phyloP scores from a whole-genome alignment of 805 yeast genomes.

The Starmera caribaea region DNA sequence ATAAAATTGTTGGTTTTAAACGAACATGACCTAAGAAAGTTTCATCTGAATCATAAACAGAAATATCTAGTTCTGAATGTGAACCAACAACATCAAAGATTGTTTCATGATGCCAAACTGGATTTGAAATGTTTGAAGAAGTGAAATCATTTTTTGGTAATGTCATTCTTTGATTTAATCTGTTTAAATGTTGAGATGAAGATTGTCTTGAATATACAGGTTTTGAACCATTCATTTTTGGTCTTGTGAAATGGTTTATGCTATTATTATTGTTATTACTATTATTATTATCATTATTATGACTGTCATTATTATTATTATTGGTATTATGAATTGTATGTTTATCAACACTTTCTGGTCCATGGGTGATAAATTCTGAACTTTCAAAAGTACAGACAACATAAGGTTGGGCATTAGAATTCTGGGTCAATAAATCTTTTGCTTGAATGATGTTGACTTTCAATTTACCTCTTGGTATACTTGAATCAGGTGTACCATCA shows the following conservation, averaged over 20 bases:
- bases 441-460: constrained; percentile 79
- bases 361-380: constrained; percentile 80
- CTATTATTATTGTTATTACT: constrained; percentile 4
- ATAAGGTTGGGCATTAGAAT: constrained; percentile 61
- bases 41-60: constrained; percentile 89
- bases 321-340: constrained; percentile 24
- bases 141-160: constrained; percentile 5
- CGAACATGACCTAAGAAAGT: constrained; percentile 80
- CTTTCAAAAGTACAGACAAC: constrained; percentile 90
- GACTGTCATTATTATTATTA: constrained; percentile 1
- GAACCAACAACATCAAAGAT: constrained; percentile 85
- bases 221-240: constrained; percentile 17
- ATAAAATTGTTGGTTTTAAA: constrained; percentile 47
- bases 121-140: constrained; percentile 40
- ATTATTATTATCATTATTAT: not conserved
- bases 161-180: constrained; percentile 12
- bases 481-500: constrained; percentile 17
- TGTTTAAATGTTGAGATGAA: constrained; percentile 30
- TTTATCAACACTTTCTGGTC: constrained; percentile 40
- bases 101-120: constrained; percentile 89
- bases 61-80: constrained; percentile 74
- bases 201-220: constrained; percentile 36
- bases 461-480: constrained; percentile 70
- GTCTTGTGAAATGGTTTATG: constrained; percentile 1
- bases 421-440: constrained; percentile 46